phyloP scores from a whole-genome alignment of 768 basidiomycete species.

The Xanthoconium purpureum region DNA sequence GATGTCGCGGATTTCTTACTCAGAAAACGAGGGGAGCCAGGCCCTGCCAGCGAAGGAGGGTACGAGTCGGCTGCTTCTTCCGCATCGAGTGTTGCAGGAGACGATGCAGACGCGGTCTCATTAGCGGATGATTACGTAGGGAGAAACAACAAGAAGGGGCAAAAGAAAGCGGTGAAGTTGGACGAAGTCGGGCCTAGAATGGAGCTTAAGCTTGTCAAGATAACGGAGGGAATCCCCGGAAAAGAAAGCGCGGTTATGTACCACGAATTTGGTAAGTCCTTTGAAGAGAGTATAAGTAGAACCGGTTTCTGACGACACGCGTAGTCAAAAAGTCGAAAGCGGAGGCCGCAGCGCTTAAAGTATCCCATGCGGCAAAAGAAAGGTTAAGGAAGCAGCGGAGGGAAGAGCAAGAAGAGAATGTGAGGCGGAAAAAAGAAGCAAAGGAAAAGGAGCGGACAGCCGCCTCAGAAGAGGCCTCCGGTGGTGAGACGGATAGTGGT shows the following conservation, averaged over 20 bases:
- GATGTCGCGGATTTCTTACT: conserved; percentile 96
- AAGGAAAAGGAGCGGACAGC: conserved; percentile 27
- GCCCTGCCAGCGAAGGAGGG: conserved; percentile 56
- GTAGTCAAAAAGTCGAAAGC: conserved; percentile 88
- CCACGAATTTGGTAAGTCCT: conserved; percentile 82
- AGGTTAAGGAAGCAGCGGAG: conserved; percentile 72
- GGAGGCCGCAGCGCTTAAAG: conserved; percentile 62
- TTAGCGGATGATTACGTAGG: conserved; percentile 94
- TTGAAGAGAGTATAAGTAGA: background rate
- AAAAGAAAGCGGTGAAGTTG: conserved; percentile 84
- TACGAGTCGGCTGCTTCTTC: conserved; percentile 83
- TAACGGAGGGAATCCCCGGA: conserved; percentile 90
- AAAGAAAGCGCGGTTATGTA: conserved; percentile 92
- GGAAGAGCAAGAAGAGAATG: conserved; percentile 90
- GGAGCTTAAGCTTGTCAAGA: conserved; percentile 91
- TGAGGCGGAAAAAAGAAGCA: conserved; percentile 70
- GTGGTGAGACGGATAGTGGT: conserved; percentile 42
- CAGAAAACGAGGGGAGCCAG: conserved; percentile 58
- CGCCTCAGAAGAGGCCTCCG: conserved; percentile 31
- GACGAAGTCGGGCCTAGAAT: conserved; percentile 95
- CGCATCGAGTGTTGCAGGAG: conserved; percentile 78
- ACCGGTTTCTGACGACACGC: conserved; percentile 6
- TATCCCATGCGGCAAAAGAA: conserved; percentile 74
- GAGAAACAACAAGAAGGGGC: conserved; percentile 88
- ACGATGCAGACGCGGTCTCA: conserved; percentile 75